Base-by-base conservation (phyloP, 208 protist species). In the Tritrichomonas musculus region DNA sequence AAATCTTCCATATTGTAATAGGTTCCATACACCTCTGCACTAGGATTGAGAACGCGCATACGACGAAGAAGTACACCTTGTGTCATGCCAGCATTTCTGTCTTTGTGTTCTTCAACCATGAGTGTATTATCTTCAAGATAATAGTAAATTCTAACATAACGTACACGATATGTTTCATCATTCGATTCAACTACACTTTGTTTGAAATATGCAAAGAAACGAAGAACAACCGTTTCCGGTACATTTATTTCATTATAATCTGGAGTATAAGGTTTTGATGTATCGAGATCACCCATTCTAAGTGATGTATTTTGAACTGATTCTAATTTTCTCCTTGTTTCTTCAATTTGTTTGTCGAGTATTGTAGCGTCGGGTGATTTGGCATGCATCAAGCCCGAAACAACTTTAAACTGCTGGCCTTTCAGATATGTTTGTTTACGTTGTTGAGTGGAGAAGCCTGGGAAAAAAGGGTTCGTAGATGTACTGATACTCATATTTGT, bases 171-270 rank as follows among this genome's bases (percentile, higher is more conserved):
- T 60, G 94, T 95, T 95, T 99, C 98, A 0, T 97, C 65, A 1
- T 92, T 94, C 93, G 96, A 97, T 94, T 98, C 97, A 66, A 96
- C 94, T 50, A 99, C 97, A 20, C 95, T 94, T 95, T 99, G 97
- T 44, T 97, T 94, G 95, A 98, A 98, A 95, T 97, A 99, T 39
- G 95, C 97, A 93, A 97, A 97, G 95, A 98, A 99, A 92, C 97
- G 96, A 47, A 99, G 96, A 27, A 98, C 97, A 93, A 49, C 44
- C 20, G 39, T 14, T 64, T 73, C 88, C 9, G 36, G 57, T 44
- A 41, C 50, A 33, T 57, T 44, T 13, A 33, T 53, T 57, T 44
- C 41, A 33, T 53, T 13, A 57, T 53, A 47, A 88, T 88, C 47
- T 13, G 77, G 47, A n/a, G 27, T 36, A 39, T 69, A 69, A 60